These are phyloP conservation scores for Bipolaris gigantea DNA, from an alignment of 2,329 filamentous ascomycete species.

Conservation along the genomic window DNA sequence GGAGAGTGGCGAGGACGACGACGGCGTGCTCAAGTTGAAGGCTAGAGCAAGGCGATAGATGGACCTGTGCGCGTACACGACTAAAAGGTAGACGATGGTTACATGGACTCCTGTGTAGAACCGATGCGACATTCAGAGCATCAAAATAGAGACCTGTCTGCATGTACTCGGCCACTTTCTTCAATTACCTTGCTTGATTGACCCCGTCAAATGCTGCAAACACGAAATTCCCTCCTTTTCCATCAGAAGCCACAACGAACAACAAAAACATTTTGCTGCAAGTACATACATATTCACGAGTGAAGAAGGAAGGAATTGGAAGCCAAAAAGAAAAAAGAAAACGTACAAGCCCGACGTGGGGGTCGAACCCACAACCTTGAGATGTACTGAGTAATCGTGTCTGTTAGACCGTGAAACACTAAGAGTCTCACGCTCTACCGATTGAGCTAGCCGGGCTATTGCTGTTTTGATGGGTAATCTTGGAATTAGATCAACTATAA, in stretches of 20 bases:
- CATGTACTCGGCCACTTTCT: too few relatives aligned
- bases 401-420: conserved; percentile 14
- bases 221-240: too few relatives aligned
- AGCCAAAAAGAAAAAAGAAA: neutral
- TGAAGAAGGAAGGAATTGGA: too few relatives aligned
- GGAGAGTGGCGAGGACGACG: conserved; percentile 31
- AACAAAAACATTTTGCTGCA: too few relatives aligned
- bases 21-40: conserved; percentile 24
- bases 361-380: neutral
- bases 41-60: conserved; percentile 13
- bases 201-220: too few relatives aligned
- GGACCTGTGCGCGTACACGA: neutral
- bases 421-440: conserved; percentile 50
- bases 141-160: neutral
- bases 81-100: neutral
- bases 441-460: conserved; percentile 30
- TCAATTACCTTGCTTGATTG: too few relatives aligned
- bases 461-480: neutral
- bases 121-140: neutral
- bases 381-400: conserved; percentile 1
- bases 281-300: too few relatives aligned
- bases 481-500: too few relatives aligned
- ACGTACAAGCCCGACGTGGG: conserved; percentile 1
- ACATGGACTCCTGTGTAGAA: too few relatives aligned
- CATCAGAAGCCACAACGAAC: too few relatives aligned